phyloP scores from a whole-genome alignment of 192 early-diverging fungal species.

The Gonapodya prolifera region DNA sequence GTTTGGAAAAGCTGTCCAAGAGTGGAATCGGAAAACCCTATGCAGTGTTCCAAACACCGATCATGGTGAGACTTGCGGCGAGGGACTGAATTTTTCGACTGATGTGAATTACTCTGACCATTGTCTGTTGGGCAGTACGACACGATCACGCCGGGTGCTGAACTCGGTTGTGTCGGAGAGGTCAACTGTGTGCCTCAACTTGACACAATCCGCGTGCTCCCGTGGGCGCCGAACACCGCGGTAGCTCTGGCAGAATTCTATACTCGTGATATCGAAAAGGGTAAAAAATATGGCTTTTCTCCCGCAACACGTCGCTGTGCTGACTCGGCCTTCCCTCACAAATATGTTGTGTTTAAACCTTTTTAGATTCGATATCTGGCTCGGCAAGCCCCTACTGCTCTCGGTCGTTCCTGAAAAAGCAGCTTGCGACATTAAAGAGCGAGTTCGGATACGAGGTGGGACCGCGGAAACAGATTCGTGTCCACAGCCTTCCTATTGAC shows the following conservation, averaged over 20 bases:
- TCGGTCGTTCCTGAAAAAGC: neutral
- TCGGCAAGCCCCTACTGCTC: neutral
- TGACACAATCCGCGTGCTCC: conserved; percentile 1
- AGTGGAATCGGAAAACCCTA: neutral
- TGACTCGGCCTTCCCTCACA: neutral
- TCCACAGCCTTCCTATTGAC: no score
- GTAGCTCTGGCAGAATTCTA: neutral
- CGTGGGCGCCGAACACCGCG: neutral
- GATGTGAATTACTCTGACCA: neutral
- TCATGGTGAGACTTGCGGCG: neutral
- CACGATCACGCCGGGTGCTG: neutral
- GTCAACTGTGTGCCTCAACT: neutral
- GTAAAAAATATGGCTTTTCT: neutral
- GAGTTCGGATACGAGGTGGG: neutral
- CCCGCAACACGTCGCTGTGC: neutral
- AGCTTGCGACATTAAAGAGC: neutral
- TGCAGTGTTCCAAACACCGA: neutral
- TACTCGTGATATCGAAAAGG: neutral
- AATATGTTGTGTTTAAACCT: no score
- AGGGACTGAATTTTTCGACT: neutral
- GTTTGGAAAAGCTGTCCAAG: neutral
- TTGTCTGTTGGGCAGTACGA: neutral
- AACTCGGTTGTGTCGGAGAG: neutral
- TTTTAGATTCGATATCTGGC: neutral
- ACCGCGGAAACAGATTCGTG: no score